A percentile compares a stretch with the other conserved stretches of the same genome.
Conservation (phyloP, 306 rosid genomes). For the Lotus japonicus region DNA sequence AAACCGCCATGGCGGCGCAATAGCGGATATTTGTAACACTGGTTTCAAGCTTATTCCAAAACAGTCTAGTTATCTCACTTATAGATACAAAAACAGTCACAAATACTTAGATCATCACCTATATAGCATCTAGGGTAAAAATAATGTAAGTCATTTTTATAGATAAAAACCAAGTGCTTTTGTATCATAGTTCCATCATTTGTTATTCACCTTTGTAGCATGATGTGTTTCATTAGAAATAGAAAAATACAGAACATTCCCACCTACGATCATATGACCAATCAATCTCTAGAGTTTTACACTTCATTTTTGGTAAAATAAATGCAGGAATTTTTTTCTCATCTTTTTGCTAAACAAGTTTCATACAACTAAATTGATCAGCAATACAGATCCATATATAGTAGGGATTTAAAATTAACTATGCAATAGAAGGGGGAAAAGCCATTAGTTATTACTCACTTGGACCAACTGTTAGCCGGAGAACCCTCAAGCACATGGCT, state of each 20-base stretch:
- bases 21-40: no score
- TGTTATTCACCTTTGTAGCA: neutral
- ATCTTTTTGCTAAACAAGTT: constrained; percentile 7
- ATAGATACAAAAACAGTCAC: neutral
- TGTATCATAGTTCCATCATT: constrained; percentile 5
- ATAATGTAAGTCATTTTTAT: neutral
- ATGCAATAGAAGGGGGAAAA: neutral
- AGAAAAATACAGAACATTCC: neutral
- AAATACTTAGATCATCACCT: neutral
- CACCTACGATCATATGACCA: neutral
- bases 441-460: constrained; percentile 50
- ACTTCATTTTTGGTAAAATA: neutral
- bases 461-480: constrained; percentile 65
- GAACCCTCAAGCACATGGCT: constrained; percentile 59
- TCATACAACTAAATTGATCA: constrained; percentile 6
- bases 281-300: neutral
- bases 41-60: no score
- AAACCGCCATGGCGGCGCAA: no score
- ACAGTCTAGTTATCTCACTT: neutral
- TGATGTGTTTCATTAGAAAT: neutral
- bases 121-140: neutral
- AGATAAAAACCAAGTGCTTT: neutral
- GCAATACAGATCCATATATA: neutral
- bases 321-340: neutral
- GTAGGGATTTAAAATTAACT: neutral